Conservation (phyloP, 164 flowering plant genomes). For the Aristolochia fimbriata region DNA sequence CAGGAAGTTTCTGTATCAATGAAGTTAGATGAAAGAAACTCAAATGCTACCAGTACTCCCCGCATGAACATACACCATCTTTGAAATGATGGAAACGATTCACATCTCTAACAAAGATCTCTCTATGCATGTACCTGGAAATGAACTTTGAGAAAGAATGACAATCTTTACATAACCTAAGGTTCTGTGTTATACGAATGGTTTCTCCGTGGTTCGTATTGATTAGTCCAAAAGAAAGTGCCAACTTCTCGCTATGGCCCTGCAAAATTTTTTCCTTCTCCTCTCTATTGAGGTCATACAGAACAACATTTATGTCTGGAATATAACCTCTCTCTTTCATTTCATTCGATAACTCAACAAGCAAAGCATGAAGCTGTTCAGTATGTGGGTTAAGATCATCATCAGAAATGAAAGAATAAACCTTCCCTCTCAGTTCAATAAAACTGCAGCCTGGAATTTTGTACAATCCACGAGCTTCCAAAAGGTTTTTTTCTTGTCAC, state of each 20-base stretch:
- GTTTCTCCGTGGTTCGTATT: constrained; percentile 49
- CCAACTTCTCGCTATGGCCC: constrained; percentile 86
- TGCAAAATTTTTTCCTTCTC: constrained; percentile 56
- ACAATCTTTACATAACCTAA: constrained; percentile 77
- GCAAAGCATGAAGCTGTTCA: constrained; percentile 10
- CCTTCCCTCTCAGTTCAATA: constrained; percentile 7
- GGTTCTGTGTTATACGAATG: constrained; percentile 71
- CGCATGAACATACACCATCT: constrained; percentile 81
- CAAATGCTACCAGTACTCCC: constrained; percentile 27
- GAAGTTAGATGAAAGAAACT: not conserved
- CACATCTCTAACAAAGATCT: constrained; percentile 74
- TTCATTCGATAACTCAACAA: constrained; percentile 17
- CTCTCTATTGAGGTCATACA: constrained; percentile 50
- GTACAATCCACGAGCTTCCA: constrained; percentile 6
- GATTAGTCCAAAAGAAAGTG: constrained; percentile 71
- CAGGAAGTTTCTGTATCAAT: not conserved
- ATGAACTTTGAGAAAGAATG: constrained; percentile 68
- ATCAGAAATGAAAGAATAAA: constrained; percentile 11
- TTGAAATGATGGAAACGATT: constrained; percentile 73
- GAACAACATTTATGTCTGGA: constrained; percentile 56
- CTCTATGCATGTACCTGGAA: constrained; percentile 54
- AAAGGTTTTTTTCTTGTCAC: constrained; percentile 4
- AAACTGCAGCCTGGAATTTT: constrained; percentile 16
- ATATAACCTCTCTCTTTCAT: constrained; percentile 69
- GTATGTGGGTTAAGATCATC: constrained; percentile 10